Evolutionary conservation across 257 asterid genomes (phyloP).

Genomic region (Solanum tacnaense): DNA sequence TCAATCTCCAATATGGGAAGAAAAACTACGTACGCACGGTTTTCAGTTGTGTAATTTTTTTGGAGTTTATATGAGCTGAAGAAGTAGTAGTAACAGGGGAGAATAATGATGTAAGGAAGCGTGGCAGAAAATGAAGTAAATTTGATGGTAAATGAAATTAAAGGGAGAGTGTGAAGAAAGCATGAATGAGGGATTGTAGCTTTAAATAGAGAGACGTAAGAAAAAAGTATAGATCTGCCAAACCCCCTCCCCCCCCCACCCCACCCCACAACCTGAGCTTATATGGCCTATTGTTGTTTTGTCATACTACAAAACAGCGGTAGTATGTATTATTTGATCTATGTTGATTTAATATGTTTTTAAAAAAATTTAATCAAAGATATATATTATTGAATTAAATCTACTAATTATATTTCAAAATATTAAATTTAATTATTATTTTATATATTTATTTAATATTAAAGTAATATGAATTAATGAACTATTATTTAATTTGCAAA

Average conservation of each 20-base stretch:
- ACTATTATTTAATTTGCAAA: not conserved
- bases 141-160: not conserved
- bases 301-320: not conserved
- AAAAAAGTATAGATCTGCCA: conserved; percentile 35
- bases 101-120: not conserved
- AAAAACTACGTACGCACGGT: not conserved
- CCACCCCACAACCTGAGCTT: conserved; percentile 6
- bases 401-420: too few relatives aligned
- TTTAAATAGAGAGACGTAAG: not conserved
- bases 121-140: not conserved
- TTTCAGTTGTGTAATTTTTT: not conserved
- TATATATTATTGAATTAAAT: too few relatives aligned
- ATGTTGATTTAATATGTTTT: not conserved
- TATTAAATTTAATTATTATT: too few relatives aligned
- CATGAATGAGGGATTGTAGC: not conserved
- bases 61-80: not conserved
- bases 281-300: not conserved
- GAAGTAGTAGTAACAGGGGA: not conserved
- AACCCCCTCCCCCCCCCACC: conserved; percentile 20
- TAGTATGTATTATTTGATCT: not conserved
- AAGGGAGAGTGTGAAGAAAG: conserved; percentile 1
- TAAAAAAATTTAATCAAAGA: too few relatives aligned
- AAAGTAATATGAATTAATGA: too few relatives aligned
- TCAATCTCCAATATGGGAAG: not conserved
- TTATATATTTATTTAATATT: too few relatives aligned